Base-by-base conservation (phyloP, 192 early-diverging fungal genomes). In the Rhizoclosmatium globosum region DNA sequence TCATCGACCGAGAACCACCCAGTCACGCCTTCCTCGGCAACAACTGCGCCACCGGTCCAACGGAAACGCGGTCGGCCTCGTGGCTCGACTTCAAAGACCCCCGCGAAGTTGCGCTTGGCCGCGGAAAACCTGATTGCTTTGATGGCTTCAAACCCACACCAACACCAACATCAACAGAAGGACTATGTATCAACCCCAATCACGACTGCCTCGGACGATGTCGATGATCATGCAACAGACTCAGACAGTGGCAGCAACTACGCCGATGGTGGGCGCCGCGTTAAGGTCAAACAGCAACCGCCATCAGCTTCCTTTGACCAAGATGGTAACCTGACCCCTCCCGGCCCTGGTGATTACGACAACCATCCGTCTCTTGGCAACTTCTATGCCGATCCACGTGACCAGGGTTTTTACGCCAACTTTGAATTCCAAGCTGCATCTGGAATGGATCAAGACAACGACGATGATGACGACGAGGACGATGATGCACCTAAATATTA, bases 121-220 rank as follows among this genome's bases (percentile, higher is more conserved):
- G 74, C 74, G 21, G 74, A 76, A 42, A 76, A 76, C 64, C 41
- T 76, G 64, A 23, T 62, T 21, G 74, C 60, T 4, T 31, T 67
- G 6, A 56, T 56, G 48, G 64, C 13, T 42, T 38, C 45, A 11
- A 53, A 43, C 47, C 11, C 17, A 31, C 23, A 42, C 11, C 11
- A 19, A 7, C 23, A 23, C 4, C 23, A 23, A 7, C 23, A 23
- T 0, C 23, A 23, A 39, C 60, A 9, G 4, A 23, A 19, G 11
- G 21, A 39, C 60, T 0, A 62, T 21, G 60, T 7, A 41, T 21
- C 38, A 68, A 31, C 65, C 9, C 31, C 21, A 42, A 64, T 11
- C 19, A 17, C 43, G 65, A 68, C 43, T 4, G 1, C 21, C 38
- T 42, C 65, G 31, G 42, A 45, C 65, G 13, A 68, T 7, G 65